phyloP scores from a whole-genome alignment of 2,329 filamentous ascomycete genomes.

The Corynespora cassiicola region DNA sequence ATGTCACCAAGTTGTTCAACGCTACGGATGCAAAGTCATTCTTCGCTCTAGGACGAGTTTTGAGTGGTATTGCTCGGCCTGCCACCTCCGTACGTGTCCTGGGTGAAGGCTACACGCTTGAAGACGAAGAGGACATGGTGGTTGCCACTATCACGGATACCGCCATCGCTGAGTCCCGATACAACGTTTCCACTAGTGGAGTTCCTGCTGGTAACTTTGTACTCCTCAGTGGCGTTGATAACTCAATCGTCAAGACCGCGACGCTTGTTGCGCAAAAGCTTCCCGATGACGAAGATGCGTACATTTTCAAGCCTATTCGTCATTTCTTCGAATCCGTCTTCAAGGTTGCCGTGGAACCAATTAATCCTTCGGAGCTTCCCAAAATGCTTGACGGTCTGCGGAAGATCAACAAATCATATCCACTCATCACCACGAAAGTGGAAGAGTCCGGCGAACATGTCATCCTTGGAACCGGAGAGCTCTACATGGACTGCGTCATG shows the following conservation, averaged over 20 bases:
- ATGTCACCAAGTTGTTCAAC: constrained; percentile 93
- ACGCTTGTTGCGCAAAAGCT: constrained; percentile 83
- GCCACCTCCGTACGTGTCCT: constrained; percentile 87
- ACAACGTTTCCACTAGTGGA: constrained; percentile 89
- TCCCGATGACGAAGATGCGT: constrained; percentile 87
- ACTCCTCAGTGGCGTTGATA: constrained; percentile 90
- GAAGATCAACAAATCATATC: constrained; percentile 98
- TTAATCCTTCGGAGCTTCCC: constrained; percentile 95
- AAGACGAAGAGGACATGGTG: constrained; percentile 98
- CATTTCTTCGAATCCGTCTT: constrained; percentile 98
- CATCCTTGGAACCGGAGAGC: constrained; percentile 89
- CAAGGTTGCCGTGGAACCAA: constrained; percentile 96
- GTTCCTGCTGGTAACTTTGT: constrained; percentile 95
- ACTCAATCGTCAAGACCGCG: constrained; percentile 97
- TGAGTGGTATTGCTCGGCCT: constrained; percentile 88
- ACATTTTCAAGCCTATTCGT: constrained; percentile 90
- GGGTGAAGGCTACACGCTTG: constrained; percentile 92
- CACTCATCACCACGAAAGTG: constrained; percentile 93
- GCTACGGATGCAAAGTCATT: constrained; percentile 90
- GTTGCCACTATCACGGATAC: constrained; percentile 83
- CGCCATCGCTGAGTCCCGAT: constrained; percentile 88
- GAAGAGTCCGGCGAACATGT: constrained; percentile 98
- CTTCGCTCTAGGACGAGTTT: constrained; percentile 85
- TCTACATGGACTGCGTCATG: constrained; percentile 99
- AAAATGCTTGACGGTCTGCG: constrained; percentile 98